Evolutionary conservation across 2,329 filamentous ascomycete species (phyloP).

Genomic region (Knufia fluminis): DNA sequence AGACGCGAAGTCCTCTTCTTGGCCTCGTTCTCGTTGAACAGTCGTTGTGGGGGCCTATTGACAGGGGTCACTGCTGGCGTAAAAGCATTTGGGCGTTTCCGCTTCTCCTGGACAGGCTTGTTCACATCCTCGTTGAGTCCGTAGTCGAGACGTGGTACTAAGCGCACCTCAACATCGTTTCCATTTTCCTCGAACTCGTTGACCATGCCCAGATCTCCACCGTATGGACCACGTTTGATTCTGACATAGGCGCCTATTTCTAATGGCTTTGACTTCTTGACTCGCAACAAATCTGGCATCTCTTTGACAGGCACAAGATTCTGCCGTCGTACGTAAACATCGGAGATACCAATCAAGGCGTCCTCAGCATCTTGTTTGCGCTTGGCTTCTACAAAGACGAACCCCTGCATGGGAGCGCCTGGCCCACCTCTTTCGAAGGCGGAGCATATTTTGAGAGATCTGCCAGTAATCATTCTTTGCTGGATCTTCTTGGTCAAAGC

Average conservation of each 20-base stretch:
- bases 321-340: slow-evolving; percentile 83
- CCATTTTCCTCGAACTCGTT: slow-evolving; percentile 89
- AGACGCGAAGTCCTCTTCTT: slow-evolving; percentile 71
- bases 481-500: slow-evolving; percentile 81
- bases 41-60: slow-evolving; percentile 70
- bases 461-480: slow-evolving; percentile 66
- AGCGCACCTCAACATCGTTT: slow-evolving; percentile 72
- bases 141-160: slow-evolving; percentile 88
- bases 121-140: slow-evolving; percentile 67
- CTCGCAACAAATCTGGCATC: slow-evolving; percentile 90
- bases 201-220: slow-evolving; percentile 82
- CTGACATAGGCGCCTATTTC: slow-evolving; percentile 88
- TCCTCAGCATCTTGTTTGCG: slow-evolving; percentile 76
- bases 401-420: slow-evolving; percentile 72
- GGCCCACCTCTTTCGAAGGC: slow-evolving; percentile 76
- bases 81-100: slow-evolving; percentile 60
- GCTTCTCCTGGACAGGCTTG: slow-evolving; percentile 51
- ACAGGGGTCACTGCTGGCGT: slow-evolving; percentile 42
- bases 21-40: slow-evolving; percentile 89
- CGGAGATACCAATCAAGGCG: slow-evolving; percentile 73
- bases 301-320: slow-evolving; percentile 90
- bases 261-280: slow-evolving; percentile 75
- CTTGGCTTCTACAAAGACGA: slow-evolving; percentile 88
- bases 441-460: slow-evolving; percentile 74
- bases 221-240: slow-evolving; percentile 71